Conservation (phyloP, 768 basidiomycete species). For the Serpula lacrymans region DNA sequence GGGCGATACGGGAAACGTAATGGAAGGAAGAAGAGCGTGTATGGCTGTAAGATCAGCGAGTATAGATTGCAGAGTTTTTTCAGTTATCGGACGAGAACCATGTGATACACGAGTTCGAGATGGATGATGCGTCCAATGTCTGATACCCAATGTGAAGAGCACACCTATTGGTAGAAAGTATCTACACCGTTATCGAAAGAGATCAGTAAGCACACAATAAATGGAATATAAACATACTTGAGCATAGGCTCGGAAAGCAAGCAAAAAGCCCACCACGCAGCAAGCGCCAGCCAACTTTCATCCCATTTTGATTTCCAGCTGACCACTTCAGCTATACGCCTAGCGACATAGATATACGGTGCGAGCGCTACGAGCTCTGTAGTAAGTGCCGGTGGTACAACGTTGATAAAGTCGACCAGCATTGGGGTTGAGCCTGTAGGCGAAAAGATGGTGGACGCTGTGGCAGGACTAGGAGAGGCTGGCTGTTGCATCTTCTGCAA, state of each 20-base stretch:
- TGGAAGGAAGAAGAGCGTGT: slow-evolving; percentile 52
- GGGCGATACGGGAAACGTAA: slow-evolving; percentile 25
- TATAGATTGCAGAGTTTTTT: slow-evolving; percentile 47
- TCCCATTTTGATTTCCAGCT: slow-evolving; percentile 58
- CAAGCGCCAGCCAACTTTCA: slow-evolving; percentile 65
- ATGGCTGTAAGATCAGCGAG: slow-evolving; percentile 67
- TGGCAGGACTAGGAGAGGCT: slow-evolving; percentile 4
- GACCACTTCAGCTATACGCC: slow-evolving; percentile 44
- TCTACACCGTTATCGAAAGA: slow-evolving; percentile 29
- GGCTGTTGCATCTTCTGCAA: slow-evolving; percentile 10
- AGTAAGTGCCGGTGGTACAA: slow-evolving; percentile 61
- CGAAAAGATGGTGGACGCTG: background rate
- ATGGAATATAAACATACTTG: slow-evolving; percentile 37
- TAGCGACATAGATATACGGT: slow-evolving; percentile 44
- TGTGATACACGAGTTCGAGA: slow-evolving; percentile 10
- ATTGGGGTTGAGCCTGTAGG: slow-evolving; percentile 6
- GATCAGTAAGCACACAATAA: slow-evolving; percentile 6
- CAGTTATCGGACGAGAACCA: slow-evolving; percentile 47
- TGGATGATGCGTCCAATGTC: slow-evolving; percentile 21
- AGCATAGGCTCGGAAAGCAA: slow-evolving; percentile 51
- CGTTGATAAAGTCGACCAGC: slow-evolving; percentile 47
- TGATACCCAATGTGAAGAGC: slow-evolving; percentile 35
- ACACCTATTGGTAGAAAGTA: slow-evolving; percentile 56
- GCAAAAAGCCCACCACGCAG: slow-evolving; percentile 75
- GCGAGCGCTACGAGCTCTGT: slow-evolving; percentile 59